Base-by-base conservation (phyloP, 495 filamentous ascomycete species). In the Thermothielavioides terrestris region DNA sequence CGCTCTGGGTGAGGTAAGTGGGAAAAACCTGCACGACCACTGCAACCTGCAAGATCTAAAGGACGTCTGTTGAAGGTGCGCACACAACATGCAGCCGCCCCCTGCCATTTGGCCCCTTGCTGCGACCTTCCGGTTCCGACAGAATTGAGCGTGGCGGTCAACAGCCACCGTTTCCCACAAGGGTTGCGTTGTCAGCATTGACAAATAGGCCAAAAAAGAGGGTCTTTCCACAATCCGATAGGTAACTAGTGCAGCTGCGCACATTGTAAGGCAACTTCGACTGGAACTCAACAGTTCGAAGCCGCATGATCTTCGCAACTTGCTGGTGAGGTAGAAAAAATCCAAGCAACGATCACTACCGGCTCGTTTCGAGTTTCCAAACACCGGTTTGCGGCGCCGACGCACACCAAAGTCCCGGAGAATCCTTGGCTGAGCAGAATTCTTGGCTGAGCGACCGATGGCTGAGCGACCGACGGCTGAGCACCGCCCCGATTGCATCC, bases 151-250 rank as follows among this genome's bases (percentile, higher is more conserved):
- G 49, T 40, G 42, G 42, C 35, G n/a, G 34, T 51, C 47, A 28
- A 42, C 30, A 38, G 30, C 41, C 39, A 14, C 20, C n/a, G 20
- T 6, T 20, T 7, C 14, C 30, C 4, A 6, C 27, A 28, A 38
- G 45, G 18, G 9, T 22, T 48, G 51, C 44, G 35, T 48, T 58
- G 55, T 58, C 55, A 58, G 55, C 55, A 4, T 58, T 58, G 35
- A 58, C 55, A 44, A 58, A 58, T 42, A 14, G 34, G 25, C 30
- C 25, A 22, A 22, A n/a, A 25, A 17, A 34, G n/a, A 22, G 34
- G 35, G 34, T 21, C 34, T 17, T 35, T 34, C n/a, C 20, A 31
- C n/a, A n/a, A n/a, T n/a, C n/a, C n/a, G n/a, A n/a, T n/a, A n/a
- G n/a, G n/a, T n/a, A n/a, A n/a, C n/a, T n/a, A n/a, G n/a, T n/a